These are phyloP conservation scores for Lasiodiplodia hormozganensis DNA, from an alignment of 2,329 filamentous ascomycete species.

Conservation along the genomic window DNA sequence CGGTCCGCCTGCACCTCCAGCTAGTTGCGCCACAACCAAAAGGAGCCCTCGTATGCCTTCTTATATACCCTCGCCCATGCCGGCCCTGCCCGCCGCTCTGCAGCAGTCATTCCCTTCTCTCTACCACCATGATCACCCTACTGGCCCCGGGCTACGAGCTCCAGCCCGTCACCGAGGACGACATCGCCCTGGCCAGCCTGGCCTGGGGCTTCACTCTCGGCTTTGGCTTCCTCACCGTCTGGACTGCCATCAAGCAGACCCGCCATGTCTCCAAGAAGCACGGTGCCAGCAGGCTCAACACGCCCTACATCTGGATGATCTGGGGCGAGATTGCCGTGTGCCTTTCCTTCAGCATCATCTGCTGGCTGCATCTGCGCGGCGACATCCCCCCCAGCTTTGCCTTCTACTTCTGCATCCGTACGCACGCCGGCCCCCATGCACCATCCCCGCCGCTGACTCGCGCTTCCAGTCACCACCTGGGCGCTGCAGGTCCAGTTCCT, in stretches of 20 bases:
- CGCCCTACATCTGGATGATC: slow-evolving; percentile 23
- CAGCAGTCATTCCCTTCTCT: neutral
- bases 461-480: slow-evolving; percentile 8
- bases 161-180: slow-evolving; percentile 14
- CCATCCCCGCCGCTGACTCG: neutral
- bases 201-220: slow-evolving; percentile 49
- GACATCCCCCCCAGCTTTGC: slow-evolving; percentile 1
- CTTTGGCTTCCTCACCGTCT: slow-evolving; percentile 50
- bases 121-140: neutral
- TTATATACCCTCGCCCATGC: neutral
- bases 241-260: slow-evolving; percentile 43
- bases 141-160: neutral
- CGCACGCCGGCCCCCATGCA: neutral
- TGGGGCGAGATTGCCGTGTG: slow-evolving; percentile 17
- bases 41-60: neutral
- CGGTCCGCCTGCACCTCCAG: neutral
- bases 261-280: slow-evolving; percentile 38
- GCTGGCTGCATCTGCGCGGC: slow-evolving; percentile 9
- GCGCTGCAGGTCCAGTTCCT: slow-evolving; percentile 30
- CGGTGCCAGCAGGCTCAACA: neutral
- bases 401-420: slow-evolving; percentile 29
- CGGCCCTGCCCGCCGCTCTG: neutral
- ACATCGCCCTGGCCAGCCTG: slow-evolving; percentile 15
- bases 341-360: slow-evolving; percentile 13
- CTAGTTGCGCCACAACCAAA: neutral